Conservation (phyloP, 306 rosid genomes). For the Acacia acuminata region DNA sequence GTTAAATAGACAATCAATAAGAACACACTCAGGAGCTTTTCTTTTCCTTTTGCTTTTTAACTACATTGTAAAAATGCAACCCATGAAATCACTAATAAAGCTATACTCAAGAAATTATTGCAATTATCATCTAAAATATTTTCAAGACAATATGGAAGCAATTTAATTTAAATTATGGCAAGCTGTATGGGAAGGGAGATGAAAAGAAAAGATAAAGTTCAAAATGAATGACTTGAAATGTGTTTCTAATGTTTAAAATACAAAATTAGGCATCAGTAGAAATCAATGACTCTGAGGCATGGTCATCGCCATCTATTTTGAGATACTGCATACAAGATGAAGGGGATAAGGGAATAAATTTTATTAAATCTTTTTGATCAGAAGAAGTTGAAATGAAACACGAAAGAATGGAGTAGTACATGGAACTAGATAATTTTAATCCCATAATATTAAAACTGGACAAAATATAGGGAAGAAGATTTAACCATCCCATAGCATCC, state of each 20-base stretch:
- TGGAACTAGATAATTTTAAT: neutral
- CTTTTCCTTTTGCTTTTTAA: neutral
- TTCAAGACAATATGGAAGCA: neutral
- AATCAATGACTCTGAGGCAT: neutral
- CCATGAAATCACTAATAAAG: neutral
- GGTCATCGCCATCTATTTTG: neutral
- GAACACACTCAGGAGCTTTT: neutral
- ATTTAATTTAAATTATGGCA: neutral
- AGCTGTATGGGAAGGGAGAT: neutral
- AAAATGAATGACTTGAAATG: neutral
- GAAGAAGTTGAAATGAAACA: slow-evolving; percentile 3
- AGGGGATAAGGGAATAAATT: neutral
- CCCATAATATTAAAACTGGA: slow-evolving; percentile 3
- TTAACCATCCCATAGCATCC: slow-evolving; percentile 27
- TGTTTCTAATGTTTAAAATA: neutral
- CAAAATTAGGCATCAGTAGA: neutral
- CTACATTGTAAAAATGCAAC: neutral
- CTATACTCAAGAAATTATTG: neutral
- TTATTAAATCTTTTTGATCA: neutral
- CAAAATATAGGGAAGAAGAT: neutral
- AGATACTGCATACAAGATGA: neutral
- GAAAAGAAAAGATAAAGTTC: neutral
- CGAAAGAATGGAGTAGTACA: slow-evolving; percentile 10
- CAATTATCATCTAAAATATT: neutral
- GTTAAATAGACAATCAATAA: neutral